These are phyloP conservation scores for Coemansia sp. DNA, from an alignment of 192 early-diverging fungal genomes.

Conservation along the genomic window DNA sequence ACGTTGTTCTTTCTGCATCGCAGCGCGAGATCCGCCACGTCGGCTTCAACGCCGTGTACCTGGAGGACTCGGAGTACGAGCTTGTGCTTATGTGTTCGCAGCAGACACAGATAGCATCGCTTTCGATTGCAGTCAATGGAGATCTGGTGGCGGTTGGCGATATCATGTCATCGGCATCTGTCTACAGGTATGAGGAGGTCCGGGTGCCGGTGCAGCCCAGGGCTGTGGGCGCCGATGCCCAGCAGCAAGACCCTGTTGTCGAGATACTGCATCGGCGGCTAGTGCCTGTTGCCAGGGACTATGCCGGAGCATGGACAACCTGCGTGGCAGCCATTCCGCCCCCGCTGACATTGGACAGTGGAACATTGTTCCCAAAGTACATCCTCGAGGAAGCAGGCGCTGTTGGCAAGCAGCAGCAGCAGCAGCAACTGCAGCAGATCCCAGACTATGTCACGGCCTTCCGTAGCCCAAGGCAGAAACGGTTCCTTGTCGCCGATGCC, in stretches of 20 bases:
- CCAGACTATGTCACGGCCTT: slow-evolving; percentile 13
- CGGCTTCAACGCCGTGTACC: slow-evolving; percentile 4
- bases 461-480: slow-evolving; percentile 1
- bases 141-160: slow-evolving; percentile 82
- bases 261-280: slow-evolving; percentile 15
- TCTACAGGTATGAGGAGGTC: slow-evolving; percentile 55
- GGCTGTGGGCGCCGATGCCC: neutral
- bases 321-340: slow-evolving; percentile 32
- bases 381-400: slow-evolving; percentile 19
- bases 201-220: neutral
- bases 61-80: slow-evolving; percentile 22
- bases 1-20: neutral
- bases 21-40: neutral
- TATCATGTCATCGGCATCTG: slow-evolving; percentile 74
- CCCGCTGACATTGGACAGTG: slow-evolving; percentile 16
- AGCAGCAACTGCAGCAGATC: neutral
- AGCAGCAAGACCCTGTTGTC: neutral
- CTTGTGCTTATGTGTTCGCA: slow-evolving; percentile 39
- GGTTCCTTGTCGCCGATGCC: slow-evolving; percentile 40
- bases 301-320: slow-evolving; percentile 38
- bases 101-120: slow-evolving; percentile 62
- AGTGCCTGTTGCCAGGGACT: slow-evolving; percentile 40
- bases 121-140: slow-evolving; percentile 63
- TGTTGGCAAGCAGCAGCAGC: neutral
- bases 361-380: slow-evolving; percentile 5